Evolutionary conservation across 2,329 filamentous ascomycete genomes (phyloP).

Genomic region (Fusarium coffeatum): DNA sequence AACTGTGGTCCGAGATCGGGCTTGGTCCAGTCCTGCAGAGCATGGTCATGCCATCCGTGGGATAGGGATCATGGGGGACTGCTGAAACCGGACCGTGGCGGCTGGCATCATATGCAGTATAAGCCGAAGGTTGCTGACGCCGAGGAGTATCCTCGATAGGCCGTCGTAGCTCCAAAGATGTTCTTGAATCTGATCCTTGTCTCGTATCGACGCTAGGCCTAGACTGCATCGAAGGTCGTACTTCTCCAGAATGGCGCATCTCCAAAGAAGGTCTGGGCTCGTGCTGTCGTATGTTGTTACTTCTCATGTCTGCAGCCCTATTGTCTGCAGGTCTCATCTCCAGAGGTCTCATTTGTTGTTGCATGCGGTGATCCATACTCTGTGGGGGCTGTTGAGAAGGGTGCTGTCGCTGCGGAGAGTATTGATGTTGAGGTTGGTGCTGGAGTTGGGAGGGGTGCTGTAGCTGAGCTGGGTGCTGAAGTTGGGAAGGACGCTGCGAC

Average conservation of each 20-base stretch:
- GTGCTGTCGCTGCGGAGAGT: slow-evolving; percentile 26
- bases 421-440: slow-evolving; percentile 17
- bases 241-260: slow-evolving; percentile 35
- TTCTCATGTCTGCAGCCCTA: slow-evolving; percentile 25
- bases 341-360: slow-evolving; percentile 26
- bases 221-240: slow-evolving; percentile 29
- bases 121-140: slow-evolving; percentile 33
- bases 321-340: slow-evolving; percentile 19
- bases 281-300: slow-evolving; percentile 26
- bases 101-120: slow-evolving; percentile 56
- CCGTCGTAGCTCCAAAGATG: slow-evolving; percentile 41
- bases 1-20: slow-evolving; percentile 66
- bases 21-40: slow-evolving; percentile 85
- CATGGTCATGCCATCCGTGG: slow-evolving; percentile 97
- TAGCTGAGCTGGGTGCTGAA: slow-evolving; percentile 4
- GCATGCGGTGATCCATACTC: slow-evolving; percentile 25
- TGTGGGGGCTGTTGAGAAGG: slow-evolving; percentile 34
- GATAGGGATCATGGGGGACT: slow-evolving; percentile 92
- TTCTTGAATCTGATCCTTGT: slow-evolving; percentile 29
- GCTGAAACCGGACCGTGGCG: slow-evolving; percentile 72
- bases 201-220: slow-evolving; percentile 31
- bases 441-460: slow-evolving; percentile 26
- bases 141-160: slow-evolving; percentile 44
- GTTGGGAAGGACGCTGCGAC: neutral
- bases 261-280: slow-evolving; percentile 34